Base-by-base conservation (phyloP, 129 eudicot species). In the Lonicera japonica region DNA sequence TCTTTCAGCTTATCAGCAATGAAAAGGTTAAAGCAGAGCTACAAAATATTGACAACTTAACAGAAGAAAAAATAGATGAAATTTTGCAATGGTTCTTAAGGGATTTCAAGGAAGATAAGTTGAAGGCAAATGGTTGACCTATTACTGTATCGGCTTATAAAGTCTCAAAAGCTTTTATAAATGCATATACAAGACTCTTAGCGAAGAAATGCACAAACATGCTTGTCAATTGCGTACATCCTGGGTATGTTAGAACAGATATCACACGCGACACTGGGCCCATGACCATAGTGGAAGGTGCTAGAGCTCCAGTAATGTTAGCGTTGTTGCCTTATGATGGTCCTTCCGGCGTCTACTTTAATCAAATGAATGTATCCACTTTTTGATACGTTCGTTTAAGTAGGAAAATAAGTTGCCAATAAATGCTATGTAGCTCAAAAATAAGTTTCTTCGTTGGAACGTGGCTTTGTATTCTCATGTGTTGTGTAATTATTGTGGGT, bases 241-340 rank as follows among this genome's bases (percentile, higher is more conserved):
- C 47, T n/a, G 82, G 82, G 4, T 66, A 11, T 77, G 70, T 77
- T 0, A 77, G 62, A 25, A 77, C 77, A 12, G 73, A 71, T n/a
- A 12, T 77, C 0, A 65, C 48, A 24, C 16, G 17, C 21, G 43
- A 66, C 36, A 52, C 70, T 0, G 91, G 92, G 15, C 23, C 11
- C 66, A 19, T 69, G 15, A 68, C 75, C 3, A n/a, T n/a, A n/a
- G 84, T 77, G 74, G 72, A 82, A 66, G 89, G 89, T 20, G 89
- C 82, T 20, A 69, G 65, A 58, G 74, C 62, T 53, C 78, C 77
- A 0, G 78, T 70, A 53, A 79, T 74, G 73, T 56, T 65, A 19
- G 86, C 86, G 17, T 57, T 83, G 73, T 54, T 70, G 64, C 89
- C 82, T 15, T 70, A 71, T 29, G 77, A 47, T 54, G 79, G 75